Evolutionary conservation across 495 filamentous ascomycete genomes (phyloP).

Genomic region (Lepidopterella palustris): DNA sequence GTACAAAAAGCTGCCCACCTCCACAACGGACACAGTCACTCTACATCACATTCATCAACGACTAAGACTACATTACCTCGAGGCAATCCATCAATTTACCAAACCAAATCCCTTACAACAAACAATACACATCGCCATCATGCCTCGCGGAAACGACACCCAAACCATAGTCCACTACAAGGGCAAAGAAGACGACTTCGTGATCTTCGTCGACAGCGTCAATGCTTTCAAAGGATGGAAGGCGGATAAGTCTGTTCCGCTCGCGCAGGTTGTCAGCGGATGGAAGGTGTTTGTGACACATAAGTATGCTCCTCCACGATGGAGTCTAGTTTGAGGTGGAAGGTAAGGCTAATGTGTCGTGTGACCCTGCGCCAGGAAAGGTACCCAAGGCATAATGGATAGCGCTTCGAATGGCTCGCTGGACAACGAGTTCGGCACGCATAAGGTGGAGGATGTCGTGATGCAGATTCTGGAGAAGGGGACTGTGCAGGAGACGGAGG

Average conservation of each 20-base stretch:
- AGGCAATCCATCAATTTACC: neutral
- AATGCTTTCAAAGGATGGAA: constrained; percentile 74
- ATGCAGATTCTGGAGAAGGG: constrained; percentile 74
- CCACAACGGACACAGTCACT: constrained; percentile 6
- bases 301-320: constrained; percentile 54
- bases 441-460: constrained; percentile 69
- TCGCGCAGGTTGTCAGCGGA: constrained; percentile 76
- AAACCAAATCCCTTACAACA: neutral
- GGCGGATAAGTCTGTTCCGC: constrained; percentile 66
- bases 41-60: neutral
- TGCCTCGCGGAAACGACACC: constrained; percentile 71
- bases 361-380: constrained; percentile 55
- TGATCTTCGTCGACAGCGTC: constrained; percentile 78
- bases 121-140: constrained; percentile 38
- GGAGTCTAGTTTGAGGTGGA: neutral
- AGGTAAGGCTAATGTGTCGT: neutral
- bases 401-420: constrained; percentile 64
- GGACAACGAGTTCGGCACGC: constrained; percentile 81
- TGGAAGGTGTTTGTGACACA: constrained; percentile 90
- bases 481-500: constrained; percentile 32
- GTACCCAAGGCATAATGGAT: constrained; percentile 73
- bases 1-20: too few species aligned
- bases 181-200: constrained; percentile 80
- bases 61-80: neutral
- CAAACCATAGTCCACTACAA: constrained; percentile 84